Conservation (phyloP, 768 basidiomycete genomes). For the Suillus cothurnatus region DNA sequence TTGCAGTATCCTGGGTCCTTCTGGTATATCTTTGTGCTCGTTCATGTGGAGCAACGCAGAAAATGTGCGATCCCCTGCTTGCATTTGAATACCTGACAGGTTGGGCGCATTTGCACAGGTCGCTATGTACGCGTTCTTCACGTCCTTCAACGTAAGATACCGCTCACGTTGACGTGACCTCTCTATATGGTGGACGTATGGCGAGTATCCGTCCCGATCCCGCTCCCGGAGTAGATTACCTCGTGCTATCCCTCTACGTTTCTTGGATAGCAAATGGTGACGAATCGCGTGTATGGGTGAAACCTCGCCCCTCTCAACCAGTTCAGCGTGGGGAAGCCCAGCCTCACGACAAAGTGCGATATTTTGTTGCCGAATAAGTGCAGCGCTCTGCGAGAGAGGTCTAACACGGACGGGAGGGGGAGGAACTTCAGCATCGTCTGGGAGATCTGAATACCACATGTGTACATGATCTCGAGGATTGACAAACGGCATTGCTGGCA, state of each 20-base stretch:
- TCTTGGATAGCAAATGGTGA: conserved; percentile 12
- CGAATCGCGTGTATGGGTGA: conserved; percentile 2
- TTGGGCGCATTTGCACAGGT: conserved; percentile 21
- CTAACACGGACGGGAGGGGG: not conserved
- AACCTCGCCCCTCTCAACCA: conserved; percentile 4
- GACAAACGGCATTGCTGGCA: not conserved
- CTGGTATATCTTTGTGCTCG: conserved; percentile 14
- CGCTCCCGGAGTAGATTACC: conserved; percentile 12
- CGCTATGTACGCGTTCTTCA: conserved; percentile 33
- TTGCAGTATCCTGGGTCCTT: conserved; percentile 22
- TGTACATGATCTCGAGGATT: conserved; percentile 4
- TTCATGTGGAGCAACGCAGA: conserved; percentile 4
- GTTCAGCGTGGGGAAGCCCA: conserved; percentile 4
- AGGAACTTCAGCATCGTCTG: conserved; percentile 5
- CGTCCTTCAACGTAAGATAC: conserved; percentile 28
- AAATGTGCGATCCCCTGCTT: conserved; percentile 13
- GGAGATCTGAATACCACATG: conserved; percentile 16
- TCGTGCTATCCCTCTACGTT: conserved; percentile 9
- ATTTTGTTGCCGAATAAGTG: conserved; percentile 19
- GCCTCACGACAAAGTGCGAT: not conserved
- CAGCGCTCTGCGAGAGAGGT: not conserved
- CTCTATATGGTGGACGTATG: conserved; percentile 27
- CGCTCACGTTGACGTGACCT: conserved; percentile 25
- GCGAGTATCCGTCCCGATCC: conserved; percentile 26
- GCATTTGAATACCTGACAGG: not conserved